phyloP scores from a whole-genome alignment of 306 rosid species.

The Cucumis melo region DNA sequence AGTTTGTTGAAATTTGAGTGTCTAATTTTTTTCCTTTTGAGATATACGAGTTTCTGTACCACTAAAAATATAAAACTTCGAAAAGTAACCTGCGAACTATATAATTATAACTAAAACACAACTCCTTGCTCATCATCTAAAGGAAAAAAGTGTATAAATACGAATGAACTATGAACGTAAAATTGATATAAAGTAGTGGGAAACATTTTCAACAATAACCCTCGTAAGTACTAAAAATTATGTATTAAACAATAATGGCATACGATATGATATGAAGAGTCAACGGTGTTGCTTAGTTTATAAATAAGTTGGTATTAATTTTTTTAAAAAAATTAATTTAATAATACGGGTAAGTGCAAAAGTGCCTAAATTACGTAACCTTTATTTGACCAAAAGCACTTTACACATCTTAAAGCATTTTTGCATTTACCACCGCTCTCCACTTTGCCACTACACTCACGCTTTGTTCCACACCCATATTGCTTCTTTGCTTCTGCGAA shows the following conservation, averaged over 20 bases:
- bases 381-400: conserved; percentile 5
- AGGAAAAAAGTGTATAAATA: no score
- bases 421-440: not conserved
- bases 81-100: no score
- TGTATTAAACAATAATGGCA: not conserved
- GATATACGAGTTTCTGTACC: no score
- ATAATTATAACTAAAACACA: no score
- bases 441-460: not conserved
- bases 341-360: not conserved
- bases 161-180: not conserved
- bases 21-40: no score
- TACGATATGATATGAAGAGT: not conserved
- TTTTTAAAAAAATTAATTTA: not conserved
- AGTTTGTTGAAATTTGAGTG: no score
- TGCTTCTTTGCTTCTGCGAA: not conserved
- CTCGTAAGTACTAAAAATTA: not conserved
- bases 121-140: no score
- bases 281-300: not conserved
- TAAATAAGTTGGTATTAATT: not conserved
- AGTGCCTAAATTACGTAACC: conserved; percentile 2
- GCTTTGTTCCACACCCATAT: not conserved
- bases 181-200: not conserved
- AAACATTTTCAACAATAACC: not conserved
- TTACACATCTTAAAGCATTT: not conserved
- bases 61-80: no score